Conservation (phyloP, 1,139 yeast species). For the Hansenula lynferdii region DNA sequence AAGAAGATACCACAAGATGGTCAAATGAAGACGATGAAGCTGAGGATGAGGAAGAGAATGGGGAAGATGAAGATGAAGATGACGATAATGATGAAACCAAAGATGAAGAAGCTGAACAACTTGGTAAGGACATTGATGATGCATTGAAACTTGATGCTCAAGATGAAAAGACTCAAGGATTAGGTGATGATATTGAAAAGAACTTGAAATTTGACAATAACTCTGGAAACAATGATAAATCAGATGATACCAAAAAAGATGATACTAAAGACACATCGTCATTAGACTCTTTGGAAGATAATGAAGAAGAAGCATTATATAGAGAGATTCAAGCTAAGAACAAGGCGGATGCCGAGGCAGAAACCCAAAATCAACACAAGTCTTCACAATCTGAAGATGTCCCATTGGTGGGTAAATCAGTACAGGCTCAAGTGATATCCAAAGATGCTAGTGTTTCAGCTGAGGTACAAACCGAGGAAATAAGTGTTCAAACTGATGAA, state of each 20-base stretch:
- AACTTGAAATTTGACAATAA: constrained; percentile 3
- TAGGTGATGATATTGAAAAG: constrained; percentile 4
- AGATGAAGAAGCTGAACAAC: constrained; percentile 4
- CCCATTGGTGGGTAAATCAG: constrained; percentile 1
- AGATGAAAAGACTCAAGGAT: constrained; percentile 5
- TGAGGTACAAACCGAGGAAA: constrained; percentile 1
- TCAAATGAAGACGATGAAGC: constrained; percentile 1
- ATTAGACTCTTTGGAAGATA: constrained; percentile 7
- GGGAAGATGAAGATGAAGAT: not conserved
- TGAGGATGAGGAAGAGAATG: constrained; percentile 1
- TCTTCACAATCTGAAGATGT: not conserved
- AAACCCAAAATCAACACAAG: not conserved
- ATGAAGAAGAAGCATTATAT: constrained; percentile 8
- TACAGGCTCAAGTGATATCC: constrained; percentile 4
- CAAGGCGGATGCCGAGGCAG: constrained; percentile 7
- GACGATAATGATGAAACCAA: not conserved
- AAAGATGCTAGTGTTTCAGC: constrained; percentile 10
- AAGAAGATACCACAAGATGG: too few species aligned
- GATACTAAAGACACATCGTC: constrained; percentile 1
- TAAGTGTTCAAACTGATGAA: constrained; percentile 23
- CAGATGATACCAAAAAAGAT: constrained; percentile 3
- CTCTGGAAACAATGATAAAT: constrained; percentile 1
- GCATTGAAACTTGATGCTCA: constrained; percentile 4
- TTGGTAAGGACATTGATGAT: constrained; percentile 8
- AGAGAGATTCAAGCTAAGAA: constrained; percentile 3